Base-by-base conservation (phyloP, 208 protist genomes). In the Wallacemonas rigidus region DNA sequence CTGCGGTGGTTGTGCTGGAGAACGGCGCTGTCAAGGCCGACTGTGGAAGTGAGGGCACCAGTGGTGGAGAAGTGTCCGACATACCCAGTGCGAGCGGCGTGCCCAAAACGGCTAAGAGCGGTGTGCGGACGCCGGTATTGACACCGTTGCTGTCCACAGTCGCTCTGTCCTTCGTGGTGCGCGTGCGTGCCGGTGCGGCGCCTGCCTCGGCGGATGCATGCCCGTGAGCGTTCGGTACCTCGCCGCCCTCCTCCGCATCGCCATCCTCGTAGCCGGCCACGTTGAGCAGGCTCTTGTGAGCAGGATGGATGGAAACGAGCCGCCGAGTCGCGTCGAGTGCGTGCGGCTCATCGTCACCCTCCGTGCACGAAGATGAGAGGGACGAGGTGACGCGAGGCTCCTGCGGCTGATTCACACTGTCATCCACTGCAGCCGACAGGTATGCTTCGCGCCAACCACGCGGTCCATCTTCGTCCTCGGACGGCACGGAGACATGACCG, bases 51-150 rank as follows among this genome's bases (percentile, higher is more conserved):
- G 26, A 26, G 26, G 26, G 26, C 26, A 26, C 26, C 9, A 56
- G 51, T 35, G 9, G 44, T 44, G 40, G 14, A 7, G 47, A 47
- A 0, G 15, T 3, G 3, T 51, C 62, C n/a, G n/a, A 9, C 8
- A 35, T 55, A 44, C 17, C 51, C 41, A 67, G 62, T 3, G 56
- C 56, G 36, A 62, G 56, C 5, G 56, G 56, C 6, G 56, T 62
- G 36, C 56, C 17, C 56, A 9, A 41, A 7, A 38, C 15, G 17
- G 15, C 36, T 5, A 17, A 3, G 3, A 7, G 35, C 8, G 51
- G 51, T 7, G 51, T 35, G 14, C 9, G 15, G 15, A 56, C 15
- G 15, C 7, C 51, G 51, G 11, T 14, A 51, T 51, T 51, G 47
- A 51, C 26, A 26, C 26, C 26, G 26, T 26, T 26, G 26, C 26